These are phyloP conservation scores for Musa itinerans DNA, from an alignment of 176 grass and related monocot species.

Conservation along the genomic window DNA sequence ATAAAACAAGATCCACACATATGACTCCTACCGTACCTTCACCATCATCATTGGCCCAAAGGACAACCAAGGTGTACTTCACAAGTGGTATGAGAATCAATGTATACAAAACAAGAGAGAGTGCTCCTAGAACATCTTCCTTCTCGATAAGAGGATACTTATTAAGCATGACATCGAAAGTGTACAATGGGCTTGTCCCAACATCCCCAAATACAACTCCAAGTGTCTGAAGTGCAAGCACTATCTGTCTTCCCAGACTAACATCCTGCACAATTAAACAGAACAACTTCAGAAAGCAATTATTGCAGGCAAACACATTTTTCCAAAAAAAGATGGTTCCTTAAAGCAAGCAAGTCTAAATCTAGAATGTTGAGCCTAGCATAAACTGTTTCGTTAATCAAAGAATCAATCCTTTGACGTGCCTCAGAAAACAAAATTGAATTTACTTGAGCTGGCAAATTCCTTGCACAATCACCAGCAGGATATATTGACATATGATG, in stretches of 20 bases:
- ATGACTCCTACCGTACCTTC: conserved; percentile 46
- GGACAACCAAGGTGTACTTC: conserved; percentile 83
- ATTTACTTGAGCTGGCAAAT: not conserved
- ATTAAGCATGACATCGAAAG: conserved; percentile 88
- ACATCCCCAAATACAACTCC: conserved; percentile 93
- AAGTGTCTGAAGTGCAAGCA: conserved; percentile 80
- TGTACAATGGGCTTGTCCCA: conserved; percentile 84
- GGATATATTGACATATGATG: not conserved
- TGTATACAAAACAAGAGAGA: conserved; percentile 86
- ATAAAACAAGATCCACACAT: not conserved
- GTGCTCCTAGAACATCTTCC: conserved; percentile 87
- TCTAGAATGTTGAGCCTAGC: not conserved
- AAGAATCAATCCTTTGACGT: not conserved
- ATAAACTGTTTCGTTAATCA: not conserved
- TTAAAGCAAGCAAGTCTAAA: no score
- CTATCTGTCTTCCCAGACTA: conserved; percentile 53
- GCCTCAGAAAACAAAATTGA: not conserved
- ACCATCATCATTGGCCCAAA: conserved; percentile 80
- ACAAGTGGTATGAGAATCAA: conserved; percentile 69
- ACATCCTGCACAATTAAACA: conserved; percentile 58
- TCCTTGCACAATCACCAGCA: not conserved
- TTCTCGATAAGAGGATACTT: conserved; percentile 62
- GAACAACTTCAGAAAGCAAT: conserved; percentile 1
- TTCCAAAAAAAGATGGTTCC: not conserved
- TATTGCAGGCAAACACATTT: not conserved